phyloP scores from a whole-genome alignment of 1,284 basidiomycete genomes.

The Ustilago bromivora region DNA sequence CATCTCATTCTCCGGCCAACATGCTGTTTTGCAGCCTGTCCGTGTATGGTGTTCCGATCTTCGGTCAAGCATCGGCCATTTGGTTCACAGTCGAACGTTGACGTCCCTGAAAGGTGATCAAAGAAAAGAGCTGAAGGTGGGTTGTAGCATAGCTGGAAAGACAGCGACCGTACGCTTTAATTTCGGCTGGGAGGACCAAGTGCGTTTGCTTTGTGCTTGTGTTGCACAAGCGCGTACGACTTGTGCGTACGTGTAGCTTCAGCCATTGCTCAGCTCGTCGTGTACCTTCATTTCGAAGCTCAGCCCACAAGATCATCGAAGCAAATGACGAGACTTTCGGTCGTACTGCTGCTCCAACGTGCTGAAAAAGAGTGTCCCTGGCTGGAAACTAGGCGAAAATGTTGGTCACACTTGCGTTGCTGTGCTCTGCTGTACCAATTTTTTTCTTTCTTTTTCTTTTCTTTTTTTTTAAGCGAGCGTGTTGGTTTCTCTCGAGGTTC shows the following conservation, averaged over 20 bases:
- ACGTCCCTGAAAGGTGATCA: neutral
- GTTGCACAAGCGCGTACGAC: conserved; percentile 3
- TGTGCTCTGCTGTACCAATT: neutral
- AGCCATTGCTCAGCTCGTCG: neutral
- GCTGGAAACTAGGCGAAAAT: too few species aligned
- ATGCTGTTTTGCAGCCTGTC: neutral
- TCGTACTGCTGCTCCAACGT: too few species aligned
- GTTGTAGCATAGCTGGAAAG: neutral
- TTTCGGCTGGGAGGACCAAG: neutral
- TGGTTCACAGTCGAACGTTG: neutral
- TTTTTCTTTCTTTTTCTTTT: too few species aligned
- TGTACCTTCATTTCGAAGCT: neutral
- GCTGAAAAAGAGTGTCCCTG: too few species aligned
- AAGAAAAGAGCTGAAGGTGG: neutral
- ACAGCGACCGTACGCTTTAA: neutral
- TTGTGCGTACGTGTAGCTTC: neutral
- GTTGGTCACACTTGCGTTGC: neutral
- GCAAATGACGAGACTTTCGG: neutral
- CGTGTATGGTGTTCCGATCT: neutral
- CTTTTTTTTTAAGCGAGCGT: neutral
- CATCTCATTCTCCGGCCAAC: conserved; percentile 1
- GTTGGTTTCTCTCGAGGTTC: conserved; percentile 1
- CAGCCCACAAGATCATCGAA: neutral
- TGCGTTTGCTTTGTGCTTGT: neutral
- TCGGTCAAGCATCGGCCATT: neutral